These are phyloP conservation scores for Spongispora temasekensis DNA, from an alignment of 1,284 basidiomycete genomes.

Conservation along the genomic window DNA sequence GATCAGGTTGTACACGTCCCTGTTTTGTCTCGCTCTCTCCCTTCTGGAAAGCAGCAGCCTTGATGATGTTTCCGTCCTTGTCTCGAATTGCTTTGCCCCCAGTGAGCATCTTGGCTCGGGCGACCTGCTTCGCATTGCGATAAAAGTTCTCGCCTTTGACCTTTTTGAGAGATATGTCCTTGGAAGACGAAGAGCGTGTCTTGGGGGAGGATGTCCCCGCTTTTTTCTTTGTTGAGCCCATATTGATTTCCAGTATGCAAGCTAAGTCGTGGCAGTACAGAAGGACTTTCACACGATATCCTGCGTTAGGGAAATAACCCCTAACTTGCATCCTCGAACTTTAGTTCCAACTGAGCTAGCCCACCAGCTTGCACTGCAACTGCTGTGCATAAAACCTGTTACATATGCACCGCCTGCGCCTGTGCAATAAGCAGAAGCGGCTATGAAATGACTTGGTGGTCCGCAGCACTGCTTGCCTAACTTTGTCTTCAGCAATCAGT, in stretches of 20 bases:
- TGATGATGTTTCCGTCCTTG: constrained; percentile 85
- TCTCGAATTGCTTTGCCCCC: constrained; percentile 89
- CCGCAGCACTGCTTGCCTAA: no score
- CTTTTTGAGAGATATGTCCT: constrained; percentile 60
- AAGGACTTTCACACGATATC: neutral
- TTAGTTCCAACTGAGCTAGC: no score
- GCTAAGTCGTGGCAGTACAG: neutral
- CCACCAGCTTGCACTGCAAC: no score
- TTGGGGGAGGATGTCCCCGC: constrained; percentile 44
- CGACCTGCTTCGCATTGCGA: constrained; percentile 85
- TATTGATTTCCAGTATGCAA: no score
- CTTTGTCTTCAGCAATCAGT: no score
- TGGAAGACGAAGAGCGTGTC: constrained; percentile 53
- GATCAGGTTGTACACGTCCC: constrained; percentile 89
- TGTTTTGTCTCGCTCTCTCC: constrained; percentile 86
- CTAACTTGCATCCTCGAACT: no score
- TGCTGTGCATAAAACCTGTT: no score
- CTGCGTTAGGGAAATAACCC: no score
- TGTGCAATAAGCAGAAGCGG: no score
- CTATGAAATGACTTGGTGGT: no score
- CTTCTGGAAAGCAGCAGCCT: constrained; percentile 93
- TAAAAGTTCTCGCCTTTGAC: constrained; percentile 94
- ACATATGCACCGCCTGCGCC: no score
- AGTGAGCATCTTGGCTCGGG: constrained; percentile 85
- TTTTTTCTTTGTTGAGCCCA: constrained; percentile 58